Evolutionary conservation across 768 basidiomycete genomes (phyloP).

Genomic region (Mycena haematopus): DNA sequence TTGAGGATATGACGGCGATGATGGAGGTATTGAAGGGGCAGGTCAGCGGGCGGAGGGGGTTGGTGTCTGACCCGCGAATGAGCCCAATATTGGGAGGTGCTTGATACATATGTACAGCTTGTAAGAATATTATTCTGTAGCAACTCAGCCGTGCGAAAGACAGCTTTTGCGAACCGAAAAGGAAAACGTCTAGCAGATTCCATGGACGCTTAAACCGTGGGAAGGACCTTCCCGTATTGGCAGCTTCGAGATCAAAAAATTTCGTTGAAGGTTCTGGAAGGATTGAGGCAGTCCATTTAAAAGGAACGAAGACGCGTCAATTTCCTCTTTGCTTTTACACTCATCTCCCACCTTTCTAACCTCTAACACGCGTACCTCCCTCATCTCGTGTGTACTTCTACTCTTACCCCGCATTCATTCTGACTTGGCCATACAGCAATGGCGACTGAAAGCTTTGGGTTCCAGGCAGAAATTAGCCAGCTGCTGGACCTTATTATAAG

Average conservation of each 20-base stretch:
- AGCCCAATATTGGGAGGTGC: constrained; percentile 43
- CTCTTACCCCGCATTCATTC: constrained; percentile 25
- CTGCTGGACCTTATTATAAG: constrained; percentile 99
- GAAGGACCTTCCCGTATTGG: not conserved
- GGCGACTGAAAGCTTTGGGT: constrained; percentile 90
- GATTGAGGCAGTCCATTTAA: constrained; percentile 3
- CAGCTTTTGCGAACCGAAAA: not conserved
- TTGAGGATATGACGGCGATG: constrained; percentile 74
- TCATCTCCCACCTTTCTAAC: constrained; percentile 33
- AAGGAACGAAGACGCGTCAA: constrained; percentile 19
- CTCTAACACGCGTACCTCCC: constrained; percentile 7
- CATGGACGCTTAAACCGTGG: not conserved
- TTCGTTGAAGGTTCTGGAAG: constrained; percentile 47
- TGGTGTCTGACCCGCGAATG: constrained; percentile 54
- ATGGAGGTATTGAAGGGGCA: constrained; percentile 70
- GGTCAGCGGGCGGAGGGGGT: constrained; percentile 49
- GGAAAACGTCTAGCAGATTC: not conserved
- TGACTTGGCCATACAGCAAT: constrained; percentile 45
- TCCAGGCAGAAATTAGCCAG: constrained; percentile 99
- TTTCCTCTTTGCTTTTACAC: constrained; percentile 22
- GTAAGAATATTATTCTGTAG: not conserved
- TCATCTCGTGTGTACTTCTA: constrained; percentile 30
- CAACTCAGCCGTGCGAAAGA: not conserved
- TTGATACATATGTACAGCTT: constrained; percentile 10
- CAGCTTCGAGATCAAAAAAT: not conserved